phyloP scores from a whole-genome alignment of 371 early-diverging fungal genomes.

The Mortierella sp. region DNA sequence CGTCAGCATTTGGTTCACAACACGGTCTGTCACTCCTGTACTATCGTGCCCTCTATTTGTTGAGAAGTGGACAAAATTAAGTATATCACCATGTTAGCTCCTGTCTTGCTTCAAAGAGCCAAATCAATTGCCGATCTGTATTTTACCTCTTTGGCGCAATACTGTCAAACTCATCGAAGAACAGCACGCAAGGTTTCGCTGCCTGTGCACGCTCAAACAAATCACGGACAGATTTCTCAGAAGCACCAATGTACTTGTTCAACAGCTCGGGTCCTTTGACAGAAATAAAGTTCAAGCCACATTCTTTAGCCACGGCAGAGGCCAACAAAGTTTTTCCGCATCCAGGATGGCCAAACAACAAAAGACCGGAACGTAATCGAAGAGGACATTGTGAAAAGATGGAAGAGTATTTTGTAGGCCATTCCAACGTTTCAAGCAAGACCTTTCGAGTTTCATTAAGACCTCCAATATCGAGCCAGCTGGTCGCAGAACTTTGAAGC shows the following conservation, averaged over 20 bases:
- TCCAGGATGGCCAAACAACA: conserved; percentile 96
- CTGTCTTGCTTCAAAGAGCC: too few species aligned
- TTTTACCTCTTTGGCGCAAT: conserved; percentile 86
- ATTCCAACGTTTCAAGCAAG: conserved; percentile 92
- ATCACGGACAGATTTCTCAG: conserved; percentile 89
- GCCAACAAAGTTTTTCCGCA: conserved; percentile 96
- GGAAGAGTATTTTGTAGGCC: conserved; percentile 93
- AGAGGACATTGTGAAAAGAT: conserved; percentile 91
- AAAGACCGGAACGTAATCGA: conserved; percentile 90
- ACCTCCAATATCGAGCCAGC: conserved; percentile 95
- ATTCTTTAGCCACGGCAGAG: conserved; percentile 93
- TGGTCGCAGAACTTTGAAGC: conserved; percentile 79
- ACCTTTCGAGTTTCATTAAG: conserved; percentile 83
- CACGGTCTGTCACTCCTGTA: conserved; percentile 93
- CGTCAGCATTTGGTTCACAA: conserved; percentile 97
- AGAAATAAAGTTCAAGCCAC: conserved; percentile 94
- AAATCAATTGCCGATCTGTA: neutral
- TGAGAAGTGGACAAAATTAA: neutral
- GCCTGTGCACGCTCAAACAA: conserved; percentile 95
- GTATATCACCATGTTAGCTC: neutral
- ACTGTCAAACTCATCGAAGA: conserved; percentile 99
- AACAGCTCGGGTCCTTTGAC: conserved; percentile 97
- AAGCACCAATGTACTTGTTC: conserved; percentile 97
- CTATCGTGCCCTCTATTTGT: conserved; percentile 86
- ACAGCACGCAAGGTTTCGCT: conserved; percentile 90